Percentiles rank a stretch among this genome's conserved stretches.
These are phyloP conservation scores for Acacia concinna DNA, from an alignment of 331 rosid species.

Conservation along the genomic window DNA sequence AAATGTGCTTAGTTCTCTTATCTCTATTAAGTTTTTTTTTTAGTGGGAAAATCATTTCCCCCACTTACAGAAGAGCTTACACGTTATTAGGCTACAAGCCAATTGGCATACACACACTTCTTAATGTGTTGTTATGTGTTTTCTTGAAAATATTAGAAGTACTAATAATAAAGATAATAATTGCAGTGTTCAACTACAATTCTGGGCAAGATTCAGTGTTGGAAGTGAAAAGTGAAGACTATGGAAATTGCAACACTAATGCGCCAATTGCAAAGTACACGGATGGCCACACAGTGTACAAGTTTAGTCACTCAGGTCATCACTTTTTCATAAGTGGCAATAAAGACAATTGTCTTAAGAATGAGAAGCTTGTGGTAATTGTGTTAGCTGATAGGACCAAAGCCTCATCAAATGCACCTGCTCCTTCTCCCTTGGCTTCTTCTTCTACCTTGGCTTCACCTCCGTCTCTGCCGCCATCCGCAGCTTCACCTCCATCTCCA, in stretches of 20 bases:
- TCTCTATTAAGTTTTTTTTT: no score
- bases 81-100: no score
- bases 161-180: not conserved
- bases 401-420: conserved; percentile 30
- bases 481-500: conserved; percentile 42
- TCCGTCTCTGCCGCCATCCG: conserved; percentile 43
- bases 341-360: conserved; percentile 63
- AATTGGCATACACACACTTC: not conserved
- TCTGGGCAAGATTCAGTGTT: conserved; percentile 71
- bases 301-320: conserved; percentile 56
- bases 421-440: conserved; percentile 45
- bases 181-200: conserved; percentile 68
- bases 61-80: no score
- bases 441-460: no score
- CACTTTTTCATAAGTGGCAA: conserved; percentile 77
- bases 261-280: conserved; percentile 43
- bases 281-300: conserved; percentile 65
- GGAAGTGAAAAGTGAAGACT: conserved; percentile 58
- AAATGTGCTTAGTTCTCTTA: no score
- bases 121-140: not conserved
- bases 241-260: conserved; percentile 56
- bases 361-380: conserved; percentile 58
- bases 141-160: not conserved
- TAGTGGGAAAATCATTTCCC: no score
- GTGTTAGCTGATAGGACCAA: conserved; percentile 55